Conservation (phyloP, 2,329 filamentous ascomycete genomes). For the Celoporthe dispersa region DNA sequence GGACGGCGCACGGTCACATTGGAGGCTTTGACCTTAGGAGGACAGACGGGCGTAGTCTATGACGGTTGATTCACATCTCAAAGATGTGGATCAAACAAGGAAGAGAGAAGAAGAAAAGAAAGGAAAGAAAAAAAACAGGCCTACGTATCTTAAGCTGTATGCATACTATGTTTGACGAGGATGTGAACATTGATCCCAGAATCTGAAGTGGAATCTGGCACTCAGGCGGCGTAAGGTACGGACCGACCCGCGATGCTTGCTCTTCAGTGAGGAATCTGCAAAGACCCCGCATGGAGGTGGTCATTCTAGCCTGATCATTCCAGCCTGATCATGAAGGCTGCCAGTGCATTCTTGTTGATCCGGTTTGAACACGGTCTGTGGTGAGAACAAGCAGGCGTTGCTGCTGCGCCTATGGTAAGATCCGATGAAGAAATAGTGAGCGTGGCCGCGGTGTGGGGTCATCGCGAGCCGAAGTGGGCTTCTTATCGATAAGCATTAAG, state of each 20-base stretch:
- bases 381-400: neutral
- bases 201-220: neutral
- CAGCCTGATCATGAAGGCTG: neutral
- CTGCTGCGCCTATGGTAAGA: neutral
- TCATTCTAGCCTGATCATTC: neutral
- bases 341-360: neutral
- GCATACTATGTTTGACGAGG: slow-evolving; percentile 20
- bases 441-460: neutral
- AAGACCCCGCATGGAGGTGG: neutral
- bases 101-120: too few species aligned
- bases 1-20: neutral
- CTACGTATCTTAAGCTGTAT: slow-evolving; percentile 26
- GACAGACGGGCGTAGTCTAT: neutral
- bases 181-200: slow-evolving; percentile 24
- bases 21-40: too few species aligned
- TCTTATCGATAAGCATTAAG: slow-evolving; percentile 26
- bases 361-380: neutral
- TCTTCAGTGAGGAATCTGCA: too few species aligned
- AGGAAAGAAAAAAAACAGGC: slow-evolving; percentile 3
- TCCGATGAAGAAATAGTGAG: neutral
- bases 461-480: neutral
- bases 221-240: neutral
- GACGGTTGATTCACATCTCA: slow-evolving; percentile 12
- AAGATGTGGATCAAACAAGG: neutral
- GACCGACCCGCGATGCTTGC: neutral